These are phyloP conservation scores for Saccharomycopsis sp. DNA, from an alignment of 805 yeast species.

Conservation along the genomic window DNA sequence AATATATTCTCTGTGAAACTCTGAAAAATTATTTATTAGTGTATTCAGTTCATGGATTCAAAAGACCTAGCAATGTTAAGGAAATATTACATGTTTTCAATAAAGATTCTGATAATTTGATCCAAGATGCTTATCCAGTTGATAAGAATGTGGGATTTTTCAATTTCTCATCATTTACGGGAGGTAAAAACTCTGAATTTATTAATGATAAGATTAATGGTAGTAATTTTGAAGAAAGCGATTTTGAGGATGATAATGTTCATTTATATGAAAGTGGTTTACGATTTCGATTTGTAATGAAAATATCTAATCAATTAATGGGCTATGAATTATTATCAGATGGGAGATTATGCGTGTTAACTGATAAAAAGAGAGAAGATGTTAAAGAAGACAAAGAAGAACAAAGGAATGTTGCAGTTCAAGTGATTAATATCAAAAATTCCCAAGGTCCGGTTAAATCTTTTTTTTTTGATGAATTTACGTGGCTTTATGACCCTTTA, in stretches of 20 bases:
- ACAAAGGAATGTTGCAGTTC: conserved; percentile 4
- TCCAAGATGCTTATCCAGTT: conserved; percentile 15
- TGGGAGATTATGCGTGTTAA: conserved; percentile 9
- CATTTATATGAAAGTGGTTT: conserved; percentile 20
- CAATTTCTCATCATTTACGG: conserved; percentile 3
- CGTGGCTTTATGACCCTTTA: conserved; percentile 10
- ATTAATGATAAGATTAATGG: background rate
- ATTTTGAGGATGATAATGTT: background rate
- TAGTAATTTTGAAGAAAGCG: background rate
- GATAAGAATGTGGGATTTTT: conserved; percentile 7
- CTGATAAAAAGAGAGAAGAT: conserved; percentile 8
- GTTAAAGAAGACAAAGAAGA: background rate
- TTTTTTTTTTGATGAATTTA: conserved; percentile 14
- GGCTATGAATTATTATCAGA: conserved; percentile 19
- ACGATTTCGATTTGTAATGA: conserved; percentile 22
- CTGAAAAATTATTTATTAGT: conserved; percentile 30
- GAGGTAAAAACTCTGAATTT: conserved; percentile 3
- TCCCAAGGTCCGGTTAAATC: conserved; percentile 2
- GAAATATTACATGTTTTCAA: conserved; percentile 9
- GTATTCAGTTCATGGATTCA: conserved; percentile 22
- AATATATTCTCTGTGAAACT: no score
- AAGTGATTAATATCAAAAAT: conserved; percentile 6
- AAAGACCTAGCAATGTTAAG: no score
- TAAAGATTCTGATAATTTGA: conserved; percentile 10
- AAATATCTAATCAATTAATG: conserved; percentile 20